Evolutionary conservation across 2,329 filamentous ascomycete species (phyloP), one percentile per base, ranked within the genome.

Genomic region (Cytospora paraplurivora): DNA sequence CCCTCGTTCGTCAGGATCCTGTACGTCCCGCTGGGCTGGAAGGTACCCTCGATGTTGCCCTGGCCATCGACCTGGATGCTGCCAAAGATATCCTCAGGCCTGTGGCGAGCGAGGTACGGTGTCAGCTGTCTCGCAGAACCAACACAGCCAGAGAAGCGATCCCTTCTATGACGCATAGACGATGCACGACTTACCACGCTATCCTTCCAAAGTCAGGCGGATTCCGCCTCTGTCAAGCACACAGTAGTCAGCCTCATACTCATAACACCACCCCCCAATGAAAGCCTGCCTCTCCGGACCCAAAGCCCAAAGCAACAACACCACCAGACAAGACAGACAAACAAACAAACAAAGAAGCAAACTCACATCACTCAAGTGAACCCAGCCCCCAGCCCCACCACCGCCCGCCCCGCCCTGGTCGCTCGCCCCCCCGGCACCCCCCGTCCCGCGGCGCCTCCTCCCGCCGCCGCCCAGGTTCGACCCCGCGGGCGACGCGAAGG

Each of bases 11-110:
- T 67, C 38, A 67, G 27, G 37, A 67, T 65, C 51, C 65, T 47
- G 50, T 73, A 74, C 4, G 85, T 88, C 15, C 85, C 85, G 66
- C 85, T 88, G 1, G 81, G 77, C 73, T 86, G 81, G 67, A 84
- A 84, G 67, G 80, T 81, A 27, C 85, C 85, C 33, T 87, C 76
- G 58, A 89, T 82, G 34, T 81, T 72, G 0, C 88, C 88, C 7
- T 75, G 67, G 1, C 78, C 79, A 70, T 88, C 80, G 6, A 90
- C 87, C 71, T 89, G 84, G 49, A 90, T 79, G 67, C 87, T 89
- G 44, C 87, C 88, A 60, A 90, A 77, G 44, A 90, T 90, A 70
- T 90, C 87, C 69, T 90, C 87, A 1, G 87, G 87, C 79, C 73
- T 75, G 44, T 27, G 1, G 17, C 12, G 13, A 1, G 17, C 12